Conservation (phyloP, 441 rosid genomes). For the Adansonia rubrostipa region DNA sequence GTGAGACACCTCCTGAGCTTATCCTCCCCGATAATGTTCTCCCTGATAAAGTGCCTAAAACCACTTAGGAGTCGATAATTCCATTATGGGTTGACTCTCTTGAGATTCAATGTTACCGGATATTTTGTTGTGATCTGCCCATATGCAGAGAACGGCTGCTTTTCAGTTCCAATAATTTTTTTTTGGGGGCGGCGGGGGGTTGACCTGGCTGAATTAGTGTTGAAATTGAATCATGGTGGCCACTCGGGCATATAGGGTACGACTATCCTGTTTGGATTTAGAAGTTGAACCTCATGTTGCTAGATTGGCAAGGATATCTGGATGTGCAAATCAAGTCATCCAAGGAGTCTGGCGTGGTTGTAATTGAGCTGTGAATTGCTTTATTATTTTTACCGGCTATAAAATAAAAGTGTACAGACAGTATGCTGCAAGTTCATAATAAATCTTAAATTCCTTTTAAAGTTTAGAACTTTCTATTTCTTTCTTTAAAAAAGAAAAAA, state of each 20-base stretch:
- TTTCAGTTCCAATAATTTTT: slow-evolving; percentile 43
- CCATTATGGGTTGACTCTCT: slow-evolving; percentile 15
- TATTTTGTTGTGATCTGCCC: slow-evolving; percentile 23
- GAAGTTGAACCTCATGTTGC: slow-evolving; percentile 20
- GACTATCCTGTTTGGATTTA: slow-evolving; percentile 26
- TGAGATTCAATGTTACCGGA: slow-evolving; percentile 34
- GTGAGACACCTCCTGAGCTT: slow-evolving; percentile 59
- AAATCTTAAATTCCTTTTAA: background rate
- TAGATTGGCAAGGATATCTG: background rate
- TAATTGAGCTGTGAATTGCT: background rate
- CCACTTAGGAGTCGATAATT: slow-evolving; percentile 33
- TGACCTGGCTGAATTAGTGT: slow-evolving; percentile 20
- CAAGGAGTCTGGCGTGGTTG: slow-evolving; percentile 17
- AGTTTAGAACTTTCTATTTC: background rate
- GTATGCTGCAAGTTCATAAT: background rate
- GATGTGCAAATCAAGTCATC: slow-evolving; percentile 26
- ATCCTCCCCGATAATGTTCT: slow-evolving; percentile 49
- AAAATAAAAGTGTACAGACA: background rate
- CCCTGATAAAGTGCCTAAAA: slow-evolving; percentile 46
- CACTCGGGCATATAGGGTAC: slow-evolving; percentile 8
- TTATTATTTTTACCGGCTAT: background rate
- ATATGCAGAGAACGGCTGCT: slow-evolving; percentile 31
- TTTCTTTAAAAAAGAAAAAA: background rate
- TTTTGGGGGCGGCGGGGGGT: background rate
- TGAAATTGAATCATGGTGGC: slow-evolving; percentile 12